Conservation (phyloP, 345 rosid genomes). For the Durio zibethinus region DNA sequence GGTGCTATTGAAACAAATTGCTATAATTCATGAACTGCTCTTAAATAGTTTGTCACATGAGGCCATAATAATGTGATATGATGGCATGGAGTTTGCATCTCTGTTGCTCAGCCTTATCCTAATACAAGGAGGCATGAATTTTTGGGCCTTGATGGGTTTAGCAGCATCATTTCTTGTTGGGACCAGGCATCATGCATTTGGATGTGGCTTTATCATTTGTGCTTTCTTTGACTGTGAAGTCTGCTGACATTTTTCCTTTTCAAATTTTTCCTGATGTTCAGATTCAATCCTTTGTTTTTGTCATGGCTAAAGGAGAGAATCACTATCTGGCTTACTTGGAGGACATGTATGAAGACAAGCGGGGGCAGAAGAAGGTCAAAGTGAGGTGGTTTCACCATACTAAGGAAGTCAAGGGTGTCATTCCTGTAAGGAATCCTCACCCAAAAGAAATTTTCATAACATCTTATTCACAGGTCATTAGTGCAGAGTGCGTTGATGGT, state of each 20-base stretch:
- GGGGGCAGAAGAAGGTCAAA: conserved; percentile 89
- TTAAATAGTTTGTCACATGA: background rate
- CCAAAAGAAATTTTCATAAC: conserved; percentile 96
- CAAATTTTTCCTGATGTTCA: conserved; percentile 25
- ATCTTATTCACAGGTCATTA: conserved; percentile 84
- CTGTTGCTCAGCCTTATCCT: background rate
- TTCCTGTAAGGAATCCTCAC: conserved; percentile 66
- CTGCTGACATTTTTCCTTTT: conserved; percentile 13
- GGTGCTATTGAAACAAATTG: background rate
- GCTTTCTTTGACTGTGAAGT: conserved; percentile 18
- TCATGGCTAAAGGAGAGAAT: conserved; percentile 82
- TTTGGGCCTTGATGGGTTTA: background rate
- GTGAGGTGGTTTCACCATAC: conserved; percentile 96
- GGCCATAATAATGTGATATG: background rate
- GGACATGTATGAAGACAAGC: conserved; percentile 97
- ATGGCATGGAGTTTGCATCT: background rate
- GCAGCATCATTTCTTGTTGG: background rate
- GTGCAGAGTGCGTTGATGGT: conserved; percentile 96
- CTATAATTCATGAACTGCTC: background rate
- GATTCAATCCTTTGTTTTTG: conserved; percentile 93
- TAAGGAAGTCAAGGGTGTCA: conserved; percentile 79
- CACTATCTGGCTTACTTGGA: conserved; percentile 87
- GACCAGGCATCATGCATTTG: background rate
- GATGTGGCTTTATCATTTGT: background rate
- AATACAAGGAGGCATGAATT: background rate